phyloP scores from a whole-genome alignment of 441 rosid genomes.

The Euphorbia schlechtendalii region DNA sequence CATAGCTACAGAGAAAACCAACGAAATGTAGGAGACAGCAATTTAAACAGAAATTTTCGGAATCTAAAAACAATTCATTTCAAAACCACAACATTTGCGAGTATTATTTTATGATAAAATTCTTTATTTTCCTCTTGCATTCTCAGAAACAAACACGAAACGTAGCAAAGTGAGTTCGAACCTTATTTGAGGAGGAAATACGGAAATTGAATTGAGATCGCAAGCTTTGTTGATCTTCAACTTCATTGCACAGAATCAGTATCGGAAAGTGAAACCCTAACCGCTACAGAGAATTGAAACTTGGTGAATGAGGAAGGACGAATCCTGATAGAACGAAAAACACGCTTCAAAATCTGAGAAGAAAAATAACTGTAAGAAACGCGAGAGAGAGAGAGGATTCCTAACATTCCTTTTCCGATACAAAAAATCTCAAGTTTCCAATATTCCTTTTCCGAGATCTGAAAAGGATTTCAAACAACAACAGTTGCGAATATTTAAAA shows the following conservation, averaged over 20 bases:
- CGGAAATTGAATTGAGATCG: constrained; percentile 82
- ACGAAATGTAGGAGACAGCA: neutral
- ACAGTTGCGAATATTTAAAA: too few relatives aligned
- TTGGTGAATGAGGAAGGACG: neutral
- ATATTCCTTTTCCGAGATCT: too few relatives aligned
- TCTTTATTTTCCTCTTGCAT: neutral
- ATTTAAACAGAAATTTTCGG: neutral
- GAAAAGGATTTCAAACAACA: too few relatives aligned
- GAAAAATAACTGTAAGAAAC: neutral
- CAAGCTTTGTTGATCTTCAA: constrained; percentile 89
- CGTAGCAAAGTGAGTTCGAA: constrained; percentile 19
- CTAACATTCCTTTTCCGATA: too few relatives aligned
- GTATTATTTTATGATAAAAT: neutral
- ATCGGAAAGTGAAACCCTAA: constrained; percentile 7
- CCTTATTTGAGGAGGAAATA: constrained; percentile 81
- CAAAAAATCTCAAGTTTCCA: too few relatives aligned
- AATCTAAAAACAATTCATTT: too few relatives aligned
- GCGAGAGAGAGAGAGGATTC: too few relatives aligned
- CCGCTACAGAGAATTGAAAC: neutral
- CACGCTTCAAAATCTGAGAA: neutral
- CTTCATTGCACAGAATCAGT: constrained; percentile 40
- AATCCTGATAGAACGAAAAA: neutral
- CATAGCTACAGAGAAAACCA: too few relatives aligned
- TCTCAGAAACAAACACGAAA: constrained; percentile 10
- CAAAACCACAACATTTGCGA: neutral